Conservation (phyloP, 2,329 filamentous ascomycete genomes). For the Sporothrix protearum region DNA sequence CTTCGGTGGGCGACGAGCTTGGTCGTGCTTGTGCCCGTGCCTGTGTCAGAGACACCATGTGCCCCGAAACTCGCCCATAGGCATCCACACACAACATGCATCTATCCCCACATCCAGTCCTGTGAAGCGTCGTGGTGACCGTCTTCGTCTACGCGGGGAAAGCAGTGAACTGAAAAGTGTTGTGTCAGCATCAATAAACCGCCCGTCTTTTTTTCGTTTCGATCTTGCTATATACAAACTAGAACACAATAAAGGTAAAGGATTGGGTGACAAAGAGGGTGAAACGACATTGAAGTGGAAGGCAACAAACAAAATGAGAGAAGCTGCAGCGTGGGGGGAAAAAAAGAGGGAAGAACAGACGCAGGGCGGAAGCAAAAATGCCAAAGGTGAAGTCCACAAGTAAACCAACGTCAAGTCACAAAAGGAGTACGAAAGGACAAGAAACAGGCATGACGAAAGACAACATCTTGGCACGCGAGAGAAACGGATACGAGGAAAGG, state of each 20-base stretch:
- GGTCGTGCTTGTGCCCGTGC: not conserved
- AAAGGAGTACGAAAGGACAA: too few relatives aligned
- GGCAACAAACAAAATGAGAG: not conserved
- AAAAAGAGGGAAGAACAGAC: not conserved
- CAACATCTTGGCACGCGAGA: not conserved
- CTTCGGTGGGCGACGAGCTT: not conserved
- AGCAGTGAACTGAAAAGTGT: not conserved
- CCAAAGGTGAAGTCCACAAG: not conserved
- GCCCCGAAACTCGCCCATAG: not conserved
- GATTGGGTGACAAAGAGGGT: not conserved
- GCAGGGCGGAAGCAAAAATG: not conserved
- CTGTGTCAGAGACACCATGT: not conserved
- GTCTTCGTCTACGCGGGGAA: not conserved
- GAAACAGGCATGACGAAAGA: not conserved
- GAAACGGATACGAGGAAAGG: not conserved
- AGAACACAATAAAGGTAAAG: not conserved
- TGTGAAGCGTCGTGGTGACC: not conserved
- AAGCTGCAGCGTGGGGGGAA: not conserved
- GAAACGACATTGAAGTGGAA: not conserved
- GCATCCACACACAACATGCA: not conserved
- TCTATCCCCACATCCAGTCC: not conserved
- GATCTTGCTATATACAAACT: constrained; percentile 15
- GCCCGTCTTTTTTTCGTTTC: constrained; percentile 6
- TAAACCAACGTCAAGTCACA: not conserved
- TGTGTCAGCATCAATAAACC: not conserved